Conservation (phyloP, 306 rosid genomes). For the Acacia confusa region DNA sequence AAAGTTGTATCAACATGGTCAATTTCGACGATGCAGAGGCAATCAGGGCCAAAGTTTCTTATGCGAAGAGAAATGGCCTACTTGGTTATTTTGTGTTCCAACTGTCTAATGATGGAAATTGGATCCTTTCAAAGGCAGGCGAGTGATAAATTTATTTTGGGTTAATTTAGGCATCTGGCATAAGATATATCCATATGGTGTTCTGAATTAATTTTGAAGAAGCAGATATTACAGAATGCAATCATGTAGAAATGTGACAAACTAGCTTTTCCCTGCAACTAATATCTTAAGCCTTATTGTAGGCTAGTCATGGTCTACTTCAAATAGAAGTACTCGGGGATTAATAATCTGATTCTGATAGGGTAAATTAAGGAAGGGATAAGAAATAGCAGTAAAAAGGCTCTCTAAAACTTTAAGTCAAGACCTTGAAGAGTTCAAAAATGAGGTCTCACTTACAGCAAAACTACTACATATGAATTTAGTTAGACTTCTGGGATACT, state of each 20-base stretch:
- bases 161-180: too few relatives aligned
- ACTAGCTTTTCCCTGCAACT: neutral
- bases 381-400: constrained; percentile 52
- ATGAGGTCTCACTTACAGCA: constrained; percentile 35
- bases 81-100: constrained; percentile 38
- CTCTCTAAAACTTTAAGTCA: constrained; percentile 53
- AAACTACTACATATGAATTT: constrained; percentile 58
- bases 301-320: neutral
- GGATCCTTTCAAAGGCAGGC: constrained; percentile 55
- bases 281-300: neutral
- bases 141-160: neutral
- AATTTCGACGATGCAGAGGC: constrained; percentile 36
- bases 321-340: neutral
- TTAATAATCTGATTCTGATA: constrained; percentile 27
- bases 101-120: constrained; percentile 33
- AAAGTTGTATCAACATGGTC: constrained; percentile 22
- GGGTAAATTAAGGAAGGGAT: constrained; percentile 49
- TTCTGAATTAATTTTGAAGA: constrained; percentile 15
- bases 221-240: neutral
- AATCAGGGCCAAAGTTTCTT: constrained; percentile 33
- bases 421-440: constrained; percentile 35
- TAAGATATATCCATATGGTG: neutral
- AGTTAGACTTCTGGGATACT: constrained; percentile 53
- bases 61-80: constrained; percentile 27
- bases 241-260: neutral